Evolutionary conservation across 768 basidiomycete species (phyloP), one percentile per base, ranked within the genome.

Genomic region (Pisolithus albus): DNA sequence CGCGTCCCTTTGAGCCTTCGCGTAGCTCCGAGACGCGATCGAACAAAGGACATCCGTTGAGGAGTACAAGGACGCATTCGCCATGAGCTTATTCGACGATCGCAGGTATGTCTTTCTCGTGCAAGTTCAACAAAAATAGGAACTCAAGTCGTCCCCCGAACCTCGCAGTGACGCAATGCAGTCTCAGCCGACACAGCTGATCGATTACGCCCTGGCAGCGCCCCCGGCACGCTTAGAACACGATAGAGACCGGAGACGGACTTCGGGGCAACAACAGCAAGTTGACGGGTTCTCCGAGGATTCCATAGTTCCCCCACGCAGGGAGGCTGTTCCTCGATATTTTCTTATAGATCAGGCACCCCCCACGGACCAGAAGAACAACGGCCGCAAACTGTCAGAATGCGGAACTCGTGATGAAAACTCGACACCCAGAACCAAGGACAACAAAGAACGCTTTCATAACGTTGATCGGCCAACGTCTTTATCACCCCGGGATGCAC

Each of bases 321-420:
- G 53, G 53, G 64, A 61, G 56, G 63, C 68, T 36, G 61, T 70
- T 37, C 75, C 78, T 26, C 72, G 70, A 50, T 83, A 84, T 64
- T 75, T 79, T 59, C 74, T 81, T 53, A 55, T 61, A 5, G 70
- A 46, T 49, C 39, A 36, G 16, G 51, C 56, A 9, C 34, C 46
- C 36, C 40, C 44, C 18, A 47, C 52, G 28, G 54, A 50, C 38
- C 50, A 49, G 5, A 49, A 49, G 5, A 49, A 56, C 21, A 45
- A 26, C 23, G 38, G 37, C 24, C 37, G 42, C 19, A 50, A 71
- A 30, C 26, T 37, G 3, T 49, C 52, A 2, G 65, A 65, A 32
- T 73, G 70, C 50, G 73, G 75, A 21, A 79, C 77, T 0, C 82
- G 80, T 61, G 79, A 80, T 61, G 81, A 81, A 65, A 80, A 78